Evolutionary conservation across 2,329 filamentous ascomycete genomes (phyloP), one percentile per base, ranked within the genome.

Genomic region (Talaromyces sp.): DNA sequence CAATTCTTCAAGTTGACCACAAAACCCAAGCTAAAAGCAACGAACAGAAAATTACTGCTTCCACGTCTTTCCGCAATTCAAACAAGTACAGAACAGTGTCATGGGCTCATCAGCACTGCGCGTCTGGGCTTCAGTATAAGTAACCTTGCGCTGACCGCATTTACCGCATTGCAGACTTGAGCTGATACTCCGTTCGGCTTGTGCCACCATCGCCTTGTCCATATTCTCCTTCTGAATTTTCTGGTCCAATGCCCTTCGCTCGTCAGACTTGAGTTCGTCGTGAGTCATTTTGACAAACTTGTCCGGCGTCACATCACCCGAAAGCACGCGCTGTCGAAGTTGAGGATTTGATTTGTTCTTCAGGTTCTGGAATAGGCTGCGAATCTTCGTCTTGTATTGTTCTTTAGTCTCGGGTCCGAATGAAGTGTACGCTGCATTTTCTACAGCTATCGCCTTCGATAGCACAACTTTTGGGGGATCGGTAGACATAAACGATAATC

Each of bases 71-170:
- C 79, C 78, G 64, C 79, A 81, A 69, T 78, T 77, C 70, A 79
- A 57, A 67, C 79, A 81, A 44, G 79, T 80, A 69, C 79, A 80
- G 66, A 81, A 81, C 65, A 80, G 67, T 35, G 79, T 81, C 79
- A 81, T 81, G 71, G 93, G 93, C 80, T 98, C 95, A 84, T 99
- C 95, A 68, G 95, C 95, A 80, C 87, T 90, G 67, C 95, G 85
- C 16, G 95, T 99, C 82, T 99, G 95, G 4, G 95, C 95, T 80
- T 99, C 95, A 56, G 87, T 92, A 79, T 99, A 99, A 77, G 89
- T 92, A 73, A 98, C 95, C 82, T 92, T 93, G 82, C 90, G 93
- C 84, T 96, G 84, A 71, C 90, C 90, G 79, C 95, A 99, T 77
- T 92, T 93, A 72, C 92, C 86, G 80, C 95, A 99, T 78, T 91